phyloP scores from a whole-genome alignment of 2,329 filamentous ascomycete species.

The Elsinoe fawcettii region DNA sequence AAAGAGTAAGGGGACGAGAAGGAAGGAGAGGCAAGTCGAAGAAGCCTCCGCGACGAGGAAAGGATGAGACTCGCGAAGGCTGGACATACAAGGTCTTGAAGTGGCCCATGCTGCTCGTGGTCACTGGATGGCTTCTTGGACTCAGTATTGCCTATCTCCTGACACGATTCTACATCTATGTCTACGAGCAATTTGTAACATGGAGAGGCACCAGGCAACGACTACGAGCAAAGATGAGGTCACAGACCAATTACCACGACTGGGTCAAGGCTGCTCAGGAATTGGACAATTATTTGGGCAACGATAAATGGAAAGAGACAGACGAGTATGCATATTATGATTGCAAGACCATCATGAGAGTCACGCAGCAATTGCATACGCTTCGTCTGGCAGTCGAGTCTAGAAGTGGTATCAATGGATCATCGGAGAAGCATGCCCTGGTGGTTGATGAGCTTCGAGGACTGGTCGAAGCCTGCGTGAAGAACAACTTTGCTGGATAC shows the following conservation, averaged over 20 bases:
- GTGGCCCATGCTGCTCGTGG: slow-evolving; percentile 78
- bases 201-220: slow-evolving; percentile 75
- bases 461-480: slow-evolving; percentile 82
- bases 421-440: slow-evolving; percentile 28
- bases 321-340: slow-evolving; percentile 77
- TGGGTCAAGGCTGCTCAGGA: slow-evolving; percentile 75
- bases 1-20: slow-evolving; percentile 50
- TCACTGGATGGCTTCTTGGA: slow-evolving; percentile 70
- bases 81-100: slow-evolving; percentile 83
- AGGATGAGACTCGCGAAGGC: slow-evolving; percentile 90
- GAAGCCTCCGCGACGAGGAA: slow-evolving; percentile 43
- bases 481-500: slow-evolving; percentile 93
- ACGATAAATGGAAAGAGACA: slow-evolving; percentile 69
- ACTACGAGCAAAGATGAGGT: slow-evolving; percentile 62
- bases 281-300: slow-evolving; percentile 73
- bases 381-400: slow-evolving; percentile 47
- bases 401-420: slow-evolving; percentile 45
- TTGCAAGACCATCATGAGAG: slow-evolving; percentile 68
- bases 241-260: slow-evolving; percentile 66
- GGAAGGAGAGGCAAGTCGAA: slow-evolving; percentile 32
- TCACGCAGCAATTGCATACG: slow-evolving; percentile 66
- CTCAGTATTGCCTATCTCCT: slow-evolving; percentile 67
- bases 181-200: slow-evolving; percentile 84
- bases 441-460: slow-evolving; percentile 68
- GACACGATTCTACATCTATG: slow-evolving; percentile 80